Evolutionary conservation across 345 rosid species (phyloP), one percentile per base, ranked within the genome.

Genomic region (Jatropha curcas): DNA sequence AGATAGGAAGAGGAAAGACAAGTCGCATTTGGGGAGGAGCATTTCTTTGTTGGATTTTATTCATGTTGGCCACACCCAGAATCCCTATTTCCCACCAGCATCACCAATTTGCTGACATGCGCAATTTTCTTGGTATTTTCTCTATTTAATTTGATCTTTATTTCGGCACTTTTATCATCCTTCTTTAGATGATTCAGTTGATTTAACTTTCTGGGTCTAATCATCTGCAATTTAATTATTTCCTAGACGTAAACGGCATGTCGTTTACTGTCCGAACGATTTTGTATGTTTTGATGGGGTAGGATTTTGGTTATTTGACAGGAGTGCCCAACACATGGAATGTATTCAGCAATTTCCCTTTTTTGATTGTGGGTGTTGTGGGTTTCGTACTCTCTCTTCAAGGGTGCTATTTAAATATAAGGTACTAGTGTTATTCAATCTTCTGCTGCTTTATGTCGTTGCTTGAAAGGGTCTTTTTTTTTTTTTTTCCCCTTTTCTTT

Each of bases 251-350:
- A 56, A 56, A 10, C 17, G 33, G 27, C 16, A 0, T 25, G 33
- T 56, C 33, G 14, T 56, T 56, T 56, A 25, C 3, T 9, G 2
- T 12, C 4, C 2, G 20, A 34, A 60, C 65, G 65, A 34, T 45
- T 60, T 20, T 22, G 20, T 8, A 5, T 60, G 24, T 19, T 27
- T 16, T 14, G 10, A 33, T 60, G 35, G 22, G 9, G 35, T 61
- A 33, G 10, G 27, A 35, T 16, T 39, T 55, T 24, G 9, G 11
- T 30, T 53, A 7, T 61, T 39, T 70, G 31, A 24, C 83, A 91
- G 97, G 97, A 75, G 92, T 93, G 67, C 97, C 98, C 41, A 93
- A 89, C 62, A 89, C 96, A 48, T 85, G 88, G 86, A 93, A 90
- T 76, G 98, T 93, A 68, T 81, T 91, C 77, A 83, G 96, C 75